Conservation (phyloP, 768 basidiomycete species). For the Boletus reticulatus region DNA sequence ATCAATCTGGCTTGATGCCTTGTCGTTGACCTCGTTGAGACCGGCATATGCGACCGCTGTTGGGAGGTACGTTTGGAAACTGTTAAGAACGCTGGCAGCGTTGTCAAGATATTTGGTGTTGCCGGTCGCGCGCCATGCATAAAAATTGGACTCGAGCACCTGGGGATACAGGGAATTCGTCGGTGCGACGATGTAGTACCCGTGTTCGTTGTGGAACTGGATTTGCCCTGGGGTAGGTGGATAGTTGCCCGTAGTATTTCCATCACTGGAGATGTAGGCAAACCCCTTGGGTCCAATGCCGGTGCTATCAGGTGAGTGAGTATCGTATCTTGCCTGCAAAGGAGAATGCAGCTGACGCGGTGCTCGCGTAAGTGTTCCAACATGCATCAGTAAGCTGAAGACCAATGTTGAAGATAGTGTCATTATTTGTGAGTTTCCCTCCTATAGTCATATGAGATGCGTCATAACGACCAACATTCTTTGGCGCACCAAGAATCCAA, state of each 20-base stretch:
- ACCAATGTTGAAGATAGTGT: no score
- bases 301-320: constrained; percentile 42
- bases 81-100: constrained; percentile 54
- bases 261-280: constrained; percentile 60
- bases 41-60: constrained; percentile 51
- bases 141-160: constrained; percentile 79
- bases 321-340: neutral
- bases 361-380: no score
- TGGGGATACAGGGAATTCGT: constrained; percentile 69
- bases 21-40: constrained; percentile 54
- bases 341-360: constrained; percentile 43
- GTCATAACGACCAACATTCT: no score
- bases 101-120: constrained; percentile 65
- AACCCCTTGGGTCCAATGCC: constrained; percentile 77
- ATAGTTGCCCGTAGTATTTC: constrained; percentile 55
- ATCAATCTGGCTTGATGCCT: constrained; percentile 43
- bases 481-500: no score
- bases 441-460: no score
- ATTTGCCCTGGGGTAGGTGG: constrained; percentile 37
- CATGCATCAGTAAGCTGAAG: no score
- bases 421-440: no score
- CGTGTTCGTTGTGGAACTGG: constrained; percentile 57
- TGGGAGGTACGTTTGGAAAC: constrained; percentile 56
- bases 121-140: constrained; percentile 73
- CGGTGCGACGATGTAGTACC: constrained; percentile 57